Evolutionary conservation across 75 land plant genomes (phyloP).

Genomic region (Pinus taeda): DNA sequence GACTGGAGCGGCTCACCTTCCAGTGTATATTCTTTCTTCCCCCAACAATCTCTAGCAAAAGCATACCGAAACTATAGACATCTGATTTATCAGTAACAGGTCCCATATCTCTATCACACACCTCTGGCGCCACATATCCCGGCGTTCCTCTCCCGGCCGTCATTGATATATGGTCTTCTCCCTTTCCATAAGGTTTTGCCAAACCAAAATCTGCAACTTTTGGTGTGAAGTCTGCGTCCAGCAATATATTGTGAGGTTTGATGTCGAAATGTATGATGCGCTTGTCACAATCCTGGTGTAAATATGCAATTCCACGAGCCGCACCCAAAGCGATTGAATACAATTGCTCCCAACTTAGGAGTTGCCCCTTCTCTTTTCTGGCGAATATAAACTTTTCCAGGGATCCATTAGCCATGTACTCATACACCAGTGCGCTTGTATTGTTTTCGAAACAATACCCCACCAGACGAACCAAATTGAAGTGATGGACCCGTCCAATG

Average conservation of each 20-base stretch:
- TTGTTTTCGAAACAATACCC: slow-evolving; percentile 26
- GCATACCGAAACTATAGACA: slow-evolving; percentile 35
- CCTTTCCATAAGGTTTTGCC: slow-evolving; percentile 15
- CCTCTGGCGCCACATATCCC: slow-evolving; percentile 33
- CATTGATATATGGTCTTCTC: slow-evolving; percentile 7
- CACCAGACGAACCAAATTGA: slow-evolving; percentile 24
- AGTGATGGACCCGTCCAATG: slow-evolving; percentile 32
- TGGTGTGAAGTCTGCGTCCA: slow-evolving; percentile 21
- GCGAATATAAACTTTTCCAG: slow-evolving; percentile 26
- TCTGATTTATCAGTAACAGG: slow-evolving; percentile 18
- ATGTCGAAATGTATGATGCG: slow-evolving; percentile 33
- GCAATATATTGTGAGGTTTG: slow-evolving; percentile 36
- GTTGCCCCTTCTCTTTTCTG: slow-evolving; percentile 1
- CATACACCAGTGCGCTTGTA: slow-evolving; percentile 26
- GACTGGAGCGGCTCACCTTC: background rate
- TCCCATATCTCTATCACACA: slow-evolving; percentile 2
- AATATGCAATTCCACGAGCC: slow-evolving; percentile 32
- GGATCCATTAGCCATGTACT: slow-evolving; percentile 39
- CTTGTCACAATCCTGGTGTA: slow-evolving; percentile 35
- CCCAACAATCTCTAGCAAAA: slow-evolving; percentile 23
- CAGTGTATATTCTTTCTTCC: slow-evolving; percentile 12
- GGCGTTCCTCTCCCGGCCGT: slow-evolving; percentile 17
- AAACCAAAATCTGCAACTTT: slow-evolving; percentile 34
- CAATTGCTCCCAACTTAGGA: slow-evolving; percentile 7
- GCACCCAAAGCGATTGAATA: slow-evolving; percentile 31